These are phyloP conservation scores for Solanum boliviense DNA, from an alignment of 257 asterid species.

Conservation along the genomic window DNA sequence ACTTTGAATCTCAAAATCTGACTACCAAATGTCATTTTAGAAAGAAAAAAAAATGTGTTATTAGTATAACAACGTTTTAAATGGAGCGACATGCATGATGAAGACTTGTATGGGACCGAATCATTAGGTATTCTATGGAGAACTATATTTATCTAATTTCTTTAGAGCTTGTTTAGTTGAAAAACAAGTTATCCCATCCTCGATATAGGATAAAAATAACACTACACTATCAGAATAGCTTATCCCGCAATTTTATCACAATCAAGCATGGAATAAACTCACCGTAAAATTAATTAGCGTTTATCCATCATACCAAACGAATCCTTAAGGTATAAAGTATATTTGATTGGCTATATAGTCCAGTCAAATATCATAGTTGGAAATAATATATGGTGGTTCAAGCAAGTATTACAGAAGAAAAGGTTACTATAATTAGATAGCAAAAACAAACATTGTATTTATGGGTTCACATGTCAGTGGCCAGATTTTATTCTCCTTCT, in stretches of 20 bases:
- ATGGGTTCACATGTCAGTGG: background rate
- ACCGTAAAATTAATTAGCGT: no score
- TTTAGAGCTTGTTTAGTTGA: no score
- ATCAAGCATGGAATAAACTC: no score
- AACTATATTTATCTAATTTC: background rate
- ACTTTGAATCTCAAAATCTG: background rate
- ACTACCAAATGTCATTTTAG: background rate
- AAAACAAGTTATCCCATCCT: background rate
- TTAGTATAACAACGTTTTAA: background rate
- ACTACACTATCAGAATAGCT: background rate
- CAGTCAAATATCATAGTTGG: background rate
- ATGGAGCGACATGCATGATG: background rate
- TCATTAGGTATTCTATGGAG: background rate
- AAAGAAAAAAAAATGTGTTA: background rate
- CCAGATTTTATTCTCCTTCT: background rate
- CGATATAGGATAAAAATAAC: no score
- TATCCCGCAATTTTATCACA: background rate
- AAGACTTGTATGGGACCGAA: background rate
- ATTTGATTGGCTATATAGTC: background rate
- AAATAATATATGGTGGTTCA: background rate
- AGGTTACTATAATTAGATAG: background rate
- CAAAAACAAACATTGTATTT: background rate
- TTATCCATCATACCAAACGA: background rate
- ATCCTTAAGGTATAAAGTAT: background rate
- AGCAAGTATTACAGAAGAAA: background rate